Evolutionary conservation across 306 rosid genomes (phyloP).

Genomic region (Lathyrus tuberosus): DNA sequence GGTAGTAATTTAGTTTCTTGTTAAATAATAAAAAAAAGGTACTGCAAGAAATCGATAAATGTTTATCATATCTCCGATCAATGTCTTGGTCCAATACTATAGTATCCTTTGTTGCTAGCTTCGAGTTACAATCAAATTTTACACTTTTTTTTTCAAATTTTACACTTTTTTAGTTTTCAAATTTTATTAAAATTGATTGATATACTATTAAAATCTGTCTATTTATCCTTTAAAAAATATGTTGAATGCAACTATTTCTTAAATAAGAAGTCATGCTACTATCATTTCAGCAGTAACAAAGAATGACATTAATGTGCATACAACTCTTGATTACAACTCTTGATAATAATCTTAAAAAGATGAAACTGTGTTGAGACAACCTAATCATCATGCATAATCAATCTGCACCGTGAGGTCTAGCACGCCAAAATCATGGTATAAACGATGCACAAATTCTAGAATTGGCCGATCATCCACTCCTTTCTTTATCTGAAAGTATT

Average conservation of each 20-base stretch:
- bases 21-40: not conserved
- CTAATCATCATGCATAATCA: conserved; percentile 57
- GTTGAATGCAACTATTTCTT: conserved; percentile 19
- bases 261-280: conserved; percentile 16
- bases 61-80: not conserved
- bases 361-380: conserved; percentile 24
- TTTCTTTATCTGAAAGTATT: conserved; percentile 65
- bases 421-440: conserved; percentile 89
- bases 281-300: conserved; percentile 10
- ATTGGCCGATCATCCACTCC: conserved; percentile 66
- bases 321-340: conserved; percentile 35
- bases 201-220: not conserved
- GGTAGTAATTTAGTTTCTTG: not conserved
- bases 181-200: not conserved
- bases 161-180: not conserved
- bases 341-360: not conserved
- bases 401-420: conserved; percentile 84
- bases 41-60: too few relatives aligned
- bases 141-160: not conserved
- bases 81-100: not conserved
- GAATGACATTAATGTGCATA: conserved; percentile 25
- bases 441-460: conserved; percentile 78
- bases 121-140: not conserved
- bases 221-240: not conserved
- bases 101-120: not conserved